Evolutionary conservation across 2,329 filamentous ascomycete species (phyloP).

Genomic region (Ophiostoma fasciatum): DNA sequence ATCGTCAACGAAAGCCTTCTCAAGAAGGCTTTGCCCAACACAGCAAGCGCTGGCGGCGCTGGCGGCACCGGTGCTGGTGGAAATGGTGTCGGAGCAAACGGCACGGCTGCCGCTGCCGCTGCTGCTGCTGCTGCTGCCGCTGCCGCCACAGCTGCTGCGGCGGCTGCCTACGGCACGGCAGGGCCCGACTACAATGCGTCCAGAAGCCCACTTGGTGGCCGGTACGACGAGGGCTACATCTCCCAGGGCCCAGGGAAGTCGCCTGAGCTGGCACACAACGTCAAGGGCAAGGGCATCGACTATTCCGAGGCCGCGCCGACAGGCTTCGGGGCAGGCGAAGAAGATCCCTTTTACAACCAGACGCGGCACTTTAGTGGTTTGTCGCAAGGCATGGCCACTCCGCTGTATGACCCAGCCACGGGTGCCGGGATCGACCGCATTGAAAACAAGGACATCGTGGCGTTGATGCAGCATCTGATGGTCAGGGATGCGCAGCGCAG

Average conservation of each 20-base stretch:
- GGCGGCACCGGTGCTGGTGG: slow-evolving; percentile 20
- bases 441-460: slow-evolving; percentile 90
- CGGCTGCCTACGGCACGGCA: slow-evolving; percentile 12
- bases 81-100: too few relatives aligned
- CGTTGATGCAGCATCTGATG: slow-evolving; percentile 95
- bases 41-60: slow-evolving; percentile 13
- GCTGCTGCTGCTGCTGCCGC: slow-evolving; percentile 21
- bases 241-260: slow-evolving; percentile 51
- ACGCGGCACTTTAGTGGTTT: slow-evolving; percentile 66
- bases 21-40: slow-evolving; percentile 12
- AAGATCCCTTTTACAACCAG: slow-evolving; percentile 56
- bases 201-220: slow-evolving; percentile 43
- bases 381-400: slow-evolving; percentile 81
- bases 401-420: slow-evolving; percentile 79
- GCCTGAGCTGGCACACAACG: slow-evolving; percentile 30
- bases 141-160: slow-evolving; percentile 7
- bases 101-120: slow-evolving; percentile 10
- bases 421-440: slow-evolving; percentile 82
- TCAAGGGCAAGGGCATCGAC: slow-evolving; percentile 41
- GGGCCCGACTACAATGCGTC: slow-evolving; percentile 29
- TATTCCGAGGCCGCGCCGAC: slow-evolving; percentile 32
- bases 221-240: slow-evolving; percentile 79
- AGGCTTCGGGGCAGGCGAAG: slow-evolving; percentile 19
- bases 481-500: slow-evolving; percentile 94
- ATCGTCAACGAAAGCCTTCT: slow-evolving; percentile 37